phyloP scores from a whole-genome alignment of 768 basidiomycete species.

The Serendipita indica region DNA sequence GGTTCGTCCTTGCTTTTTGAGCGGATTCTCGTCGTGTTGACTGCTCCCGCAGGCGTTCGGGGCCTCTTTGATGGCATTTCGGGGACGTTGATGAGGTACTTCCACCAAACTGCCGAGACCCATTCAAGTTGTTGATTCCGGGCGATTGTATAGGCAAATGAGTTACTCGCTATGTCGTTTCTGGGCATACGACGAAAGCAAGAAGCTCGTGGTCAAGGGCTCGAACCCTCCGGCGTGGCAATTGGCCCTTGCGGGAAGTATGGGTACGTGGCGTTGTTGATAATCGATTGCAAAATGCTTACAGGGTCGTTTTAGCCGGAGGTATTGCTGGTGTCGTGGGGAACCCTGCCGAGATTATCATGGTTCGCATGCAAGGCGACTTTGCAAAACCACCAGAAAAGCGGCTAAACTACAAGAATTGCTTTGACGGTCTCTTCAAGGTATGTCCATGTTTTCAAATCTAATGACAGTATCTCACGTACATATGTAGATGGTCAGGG shows the following conservation, averaged over 20 bases:
- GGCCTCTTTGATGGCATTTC: constrained; percentile 78
- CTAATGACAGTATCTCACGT: neutral
- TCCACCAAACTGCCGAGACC: neutral
- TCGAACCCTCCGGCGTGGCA: constrained; percentile 66
- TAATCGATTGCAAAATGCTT: neutral
- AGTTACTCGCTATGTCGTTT: constrained; percentile 85
- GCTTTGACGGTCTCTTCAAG: constrained; percentile 72
- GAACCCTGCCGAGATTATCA: constrained; percentile 74
- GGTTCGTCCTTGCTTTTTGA: constrained; percentile 27
- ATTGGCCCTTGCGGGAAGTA: constrained; percentile 65
- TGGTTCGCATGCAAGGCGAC: constrained; percentile 84
- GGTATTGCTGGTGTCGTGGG: constrained; percentile 78
- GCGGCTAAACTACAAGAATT: constrained; percentile 80
- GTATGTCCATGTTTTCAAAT: constrained; percentile 30
- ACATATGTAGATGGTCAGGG: constrained; percentile 63
- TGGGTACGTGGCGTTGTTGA: constrained; percentile 43
- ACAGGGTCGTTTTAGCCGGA: constrained; percentile 42
- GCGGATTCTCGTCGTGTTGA: neutral
- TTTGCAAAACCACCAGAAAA: constrained; percentile 79
- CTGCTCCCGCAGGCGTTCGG: constrained; percentile 22
- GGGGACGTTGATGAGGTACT: constrained; percentile 62
- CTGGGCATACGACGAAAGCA: constrained; percentile 86
- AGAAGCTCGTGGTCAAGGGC: constrained; percentile 50
- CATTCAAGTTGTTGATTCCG: neutral
- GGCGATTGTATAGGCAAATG: constrained; percentile 41